Percentiles rank a stretch among this genome's conserved stretches.
Evolutionary conservation across 1,139 yeast genomes (phyloP).

Genomic region (Yamadazyma diddensiae): DNA sequence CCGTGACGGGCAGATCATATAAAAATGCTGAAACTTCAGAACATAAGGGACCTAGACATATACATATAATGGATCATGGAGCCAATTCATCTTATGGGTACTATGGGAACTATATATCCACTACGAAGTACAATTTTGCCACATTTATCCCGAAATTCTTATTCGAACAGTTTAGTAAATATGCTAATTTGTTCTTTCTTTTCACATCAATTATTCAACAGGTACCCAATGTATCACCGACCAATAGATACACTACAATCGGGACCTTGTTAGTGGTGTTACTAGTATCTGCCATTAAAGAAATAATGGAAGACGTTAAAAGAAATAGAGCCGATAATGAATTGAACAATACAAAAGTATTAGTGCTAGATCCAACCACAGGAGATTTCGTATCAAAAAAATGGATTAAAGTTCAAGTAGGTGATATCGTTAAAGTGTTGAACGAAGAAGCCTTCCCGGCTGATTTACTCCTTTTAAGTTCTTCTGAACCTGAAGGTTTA

Average conservation of each 20-base stretch:
- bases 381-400: constrained; percentile 64
- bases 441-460: constrained; percentile 96
- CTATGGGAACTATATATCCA: constrained; percentile 83
- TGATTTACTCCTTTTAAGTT: constrained; percentile 76
- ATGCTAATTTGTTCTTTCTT: constrained; percentile 90
- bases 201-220: constrained; percentile 95
- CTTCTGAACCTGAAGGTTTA: constrained; percentile 97
- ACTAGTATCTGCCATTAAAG: constrained; percentile 88
- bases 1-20: constrained; percentile 9
- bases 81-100: constrained; percentile 58
- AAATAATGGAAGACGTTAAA: constrained; percentile 84
- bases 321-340: constrained; percentile 89
- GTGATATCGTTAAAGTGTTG: constrained; percentile 81
- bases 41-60: constrained; percentile 56
- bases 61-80: constrained; percentile 60
- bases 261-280: constrained; percentile 85
- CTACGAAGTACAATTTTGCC: constrained; percentile 94
- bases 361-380: constrained; percentile 58
- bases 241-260: constrained; percentile 92
- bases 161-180: constrained; percentile 95
- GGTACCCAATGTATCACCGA: constrained; percentile 95
- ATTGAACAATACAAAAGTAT: constrained; percentile 73
- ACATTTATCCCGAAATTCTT: constrained; percentile 93
- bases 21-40: constrained; percentile 7
- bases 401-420: constrained; percentile 90